A percentile compares a stretch with the other conserved stretches of the same genome.
phyloP scores from a whole-genome alignment of 257 asterid genomes.

The Dorcoceras hygrometricum region DNA sequence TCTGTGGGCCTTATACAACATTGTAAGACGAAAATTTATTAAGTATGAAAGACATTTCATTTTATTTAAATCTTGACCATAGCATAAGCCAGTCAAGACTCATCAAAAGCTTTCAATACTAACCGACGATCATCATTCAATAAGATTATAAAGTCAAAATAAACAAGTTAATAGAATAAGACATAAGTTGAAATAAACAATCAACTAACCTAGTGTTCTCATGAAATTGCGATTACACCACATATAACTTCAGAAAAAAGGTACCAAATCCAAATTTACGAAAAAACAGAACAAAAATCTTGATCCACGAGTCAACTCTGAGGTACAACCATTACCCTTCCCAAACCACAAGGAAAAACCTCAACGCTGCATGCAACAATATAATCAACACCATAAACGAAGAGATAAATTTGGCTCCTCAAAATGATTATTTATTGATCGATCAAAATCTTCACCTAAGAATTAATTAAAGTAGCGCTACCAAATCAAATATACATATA shows the following conservation, averaged over 20 bases:
- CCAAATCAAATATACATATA: neutral
- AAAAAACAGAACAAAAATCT: neutral
- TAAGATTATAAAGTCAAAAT: neutral
- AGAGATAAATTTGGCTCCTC: neutral
- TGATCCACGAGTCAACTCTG: neutral
- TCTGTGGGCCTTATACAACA: neutral
- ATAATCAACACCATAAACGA: neutral
- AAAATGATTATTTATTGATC: neutral
- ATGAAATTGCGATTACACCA: neutral
- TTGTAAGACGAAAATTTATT: neutral
- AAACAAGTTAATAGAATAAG: neutral
- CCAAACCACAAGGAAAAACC: conserved; percentile 7
- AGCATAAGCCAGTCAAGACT: no score
- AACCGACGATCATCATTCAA: no score
- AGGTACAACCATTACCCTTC: neutral
- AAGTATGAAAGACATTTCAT: no score
- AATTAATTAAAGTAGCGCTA: neutral
- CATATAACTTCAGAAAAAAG: neutral
- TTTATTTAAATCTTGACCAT: no score
- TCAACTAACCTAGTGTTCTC: neutral
- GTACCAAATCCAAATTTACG: conserved; percentile 1
- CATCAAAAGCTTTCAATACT: no score
- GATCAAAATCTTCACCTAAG: neutral
- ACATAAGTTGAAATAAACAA: neutral
- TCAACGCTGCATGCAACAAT: neutral